phyloP scores from a whole-genome alignment of 2,329 filamentous ascomycete species.

The Didymella keratinophila region DNA sequence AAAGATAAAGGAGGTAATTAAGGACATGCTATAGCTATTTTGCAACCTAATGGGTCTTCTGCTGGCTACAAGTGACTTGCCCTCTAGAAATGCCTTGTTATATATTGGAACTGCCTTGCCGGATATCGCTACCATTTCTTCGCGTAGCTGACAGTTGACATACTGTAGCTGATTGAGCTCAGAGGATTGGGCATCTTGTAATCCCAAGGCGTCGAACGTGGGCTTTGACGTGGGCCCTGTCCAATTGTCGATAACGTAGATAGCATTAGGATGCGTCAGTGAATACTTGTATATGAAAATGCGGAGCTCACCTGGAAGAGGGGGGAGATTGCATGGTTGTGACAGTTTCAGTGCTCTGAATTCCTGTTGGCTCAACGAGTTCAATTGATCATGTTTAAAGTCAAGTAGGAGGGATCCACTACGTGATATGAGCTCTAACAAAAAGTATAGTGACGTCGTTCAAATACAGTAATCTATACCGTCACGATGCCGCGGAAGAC shows the following conservation, averaged over 20 bases:
- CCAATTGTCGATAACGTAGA: neutral
- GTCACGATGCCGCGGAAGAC: neutral
- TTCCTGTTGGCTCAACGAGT: neutral
- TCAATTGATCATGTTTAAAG: no score
- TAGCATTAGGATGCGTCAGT: neutral
- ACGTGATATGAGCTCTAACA: no score
- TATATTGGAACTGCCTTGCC: no score
- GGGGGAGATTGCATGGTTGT: neutral
- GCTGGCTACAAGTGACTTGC: no score
- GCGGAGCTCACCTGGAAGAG: neutral
- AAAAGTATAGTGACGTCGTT: neutral
- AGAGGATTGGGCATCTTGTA: neutral
- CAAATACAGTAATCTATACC: neutral
- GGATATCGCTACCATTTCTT: no score
- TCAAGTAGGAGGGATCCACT: no score
- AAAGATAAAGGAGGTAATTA: no score
- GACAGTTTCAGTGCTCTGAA: neutral
- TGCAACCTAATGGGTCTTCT: no score
- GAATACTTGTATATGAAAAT: neutral
- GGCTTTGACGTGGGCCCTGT: neutral
- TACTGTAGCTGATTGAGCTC: no score
- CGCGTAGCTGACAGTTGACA: no score
- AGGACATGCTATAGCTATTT: no score
- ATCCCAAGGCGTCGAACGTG: neutral
- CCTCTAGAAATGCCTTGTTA: no score